Evolutionary conservation across 1,139 yeast species (phyloP).

Genomic region (Kazachstania sp.): DNA sequence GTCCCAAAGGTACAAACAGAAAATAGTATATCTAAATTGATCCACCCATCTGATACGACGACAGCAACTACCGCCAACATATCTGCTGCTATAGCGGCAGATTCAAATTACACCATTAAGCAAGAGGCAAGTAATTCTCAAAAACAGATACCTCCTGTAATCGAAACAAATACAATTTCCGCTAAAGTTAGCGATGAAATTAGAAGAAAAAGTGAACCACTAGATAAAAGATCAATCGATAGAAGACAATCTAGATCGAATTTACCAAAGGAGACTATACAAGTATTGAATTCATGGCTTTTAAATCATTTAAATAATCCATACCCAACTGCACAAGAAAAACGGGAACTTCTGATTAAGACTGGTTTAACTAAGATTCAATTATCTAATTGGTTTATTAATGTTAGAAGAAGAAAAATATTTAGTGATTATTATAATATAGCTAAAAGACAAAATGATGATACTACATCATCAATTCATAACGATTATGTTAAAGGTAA

Average conservation of each 20-base stretch:
- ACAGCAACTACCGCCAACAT: not conserved
- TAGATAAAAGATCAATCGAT: slow-evolving; percentile 3
- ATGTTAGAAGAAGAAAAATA: slow-evolving; percentile 82
- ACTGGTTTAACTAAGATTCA: slow-evolving; percentile 91
- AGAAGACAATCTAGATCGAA: slow-evolving; percentile 45
- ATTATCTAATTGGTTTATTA: slow-evolving; percentile 92
- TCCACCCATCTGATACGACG: not conserved
- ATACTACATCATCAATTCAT: not conserved
- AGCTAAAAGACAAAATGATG: slow-evolving; percentile 13
- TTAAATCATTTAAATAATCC: slow-evolving; percentile 83
- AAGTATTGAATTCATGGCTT: slow-evolving; percentile 74
- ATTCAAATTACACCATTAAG: not conserved
- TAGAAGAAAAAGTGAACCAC: not conserved
- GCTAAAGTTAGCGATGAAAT: not conserved
- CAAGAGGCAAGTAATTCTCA: too few relatives aligned
- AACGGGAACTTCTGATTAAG: slow-evolving; percentile 63
- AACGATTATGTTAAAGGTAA: slow-evolving; percentile 4
- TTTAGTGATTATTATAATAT: slow-evolving; percentile 30
- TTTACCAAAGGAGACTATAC: slow-evolving; percentile 83
- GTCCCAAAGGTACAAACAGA: not conserved
- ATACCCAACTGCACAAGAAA: slow-evolving; percentile 87
- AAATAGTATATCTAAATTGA: not conserved
- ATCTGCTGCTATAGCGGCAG: not conserved
- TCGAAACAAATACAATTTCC: not conserved
- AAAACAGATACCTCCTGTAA: not conserved